These are phyloP conservation scores for Globisporangium sylvaticum DNA, from an alignment of 352 stramenopile genomes.

Conservation along the genomic window DNA sequence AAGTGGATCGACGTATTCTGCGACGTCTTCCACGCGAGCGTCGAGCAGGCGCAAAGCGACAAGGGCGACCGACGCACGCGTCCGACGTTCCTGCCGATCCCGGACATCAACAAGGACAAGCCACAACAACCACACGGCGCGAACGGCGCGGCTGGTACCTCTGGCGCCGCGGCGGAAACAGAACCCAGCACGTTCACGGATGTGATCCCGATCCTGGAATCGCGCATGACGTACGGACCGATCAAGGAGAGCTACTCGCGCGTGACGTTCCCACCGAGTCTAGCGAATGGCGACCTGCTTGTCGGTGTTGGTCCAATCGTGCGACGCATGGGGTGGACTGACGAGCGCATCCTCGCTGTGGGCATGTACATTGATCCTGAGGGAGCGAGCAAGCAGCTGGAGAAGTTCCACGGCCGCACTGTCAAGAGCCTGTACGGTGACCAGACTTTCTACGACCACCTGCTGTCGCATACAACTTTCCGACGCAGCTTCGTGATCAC, in stretches of 20 bases:
- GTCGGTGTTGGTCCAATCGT: slow-evolving; percentile 73
- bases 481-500: slow-evolving; percentile 75
- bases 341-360: slow-evolving; percentile 77
- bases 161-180: slow-evolving; percentile 23
- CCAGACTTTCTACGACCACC: slow-evolving; percentile 67
- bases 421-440: slow-evolving; percentile 69
- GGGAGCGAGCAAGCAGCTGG: slow-evolving; percentile 44
- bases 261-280: slow-evolving; percentile 71
- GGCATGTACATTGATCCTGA: slow-evolving; percentile 77
- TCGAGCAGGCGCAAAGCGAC: slow-evolving; percentile 53
- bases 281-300: slow-evolving; percentile 72
- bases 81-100: slow-evolving; percentile 70
- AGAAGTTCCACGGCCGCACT: slow-evolving; percentile 46
- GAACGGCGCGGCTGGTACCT: slow-evolving; percentile 8
- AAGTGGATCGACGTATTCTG: slow-evolving; percentile 82
- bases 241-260: slow-evolving; percentile 76
- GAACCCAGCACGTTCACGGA: slow-evolving; percentile 31
- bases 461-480: slow-evolving; percentile 57
- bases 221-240: slow-evolving; percentile 56
- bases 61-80: slow-evolving; percentile 54
- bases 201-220: slow-evolving; percentile 56
- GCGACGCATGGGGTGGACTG: slow-evolving; percentile 75
- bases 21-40: slow-evolving; percentile 70
- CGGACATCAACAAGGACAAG: slow-evolving; percentile 35
- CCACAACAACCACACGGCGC: slow-evolving; percentile 7